These are phyloP conservation scores for Neckera pumila DNA, from an alignment of 225 moss, liverwort and hornwort species.

Conservation along the genomic window DNA sequence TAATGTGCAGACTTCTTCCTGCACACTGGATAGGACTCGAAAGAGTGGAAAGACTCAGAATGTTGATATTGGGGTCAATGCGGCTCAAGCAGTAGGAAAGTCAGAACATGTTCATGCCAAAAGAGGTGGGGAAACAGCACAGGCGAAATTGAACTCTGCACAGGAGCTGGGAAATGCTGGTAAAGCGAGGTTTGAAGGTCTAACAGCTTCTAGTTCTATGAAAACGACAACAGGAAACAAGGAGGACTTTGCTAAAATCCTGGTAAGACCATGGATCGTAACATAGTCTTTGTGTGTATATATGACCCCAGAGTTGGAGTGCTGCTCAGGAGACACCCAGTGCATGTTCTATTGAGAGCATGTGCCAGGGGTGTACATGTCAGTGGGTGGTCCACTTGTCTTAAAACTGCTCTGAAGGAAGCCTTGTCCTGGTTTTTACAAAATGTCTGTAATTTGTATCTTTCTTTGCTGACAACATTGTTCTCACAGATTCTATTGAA, in stretches of 20 bases:
- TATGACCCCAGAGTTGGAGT: not conserved
- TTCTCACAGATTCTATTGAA: not conserved
- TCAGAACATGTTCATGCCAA: constrained; percentile 1
- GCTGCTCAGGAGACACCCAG: not conserved
- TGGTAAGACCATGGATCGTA: constrained; percentile 36
- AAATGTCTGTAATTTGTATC: not conserved
- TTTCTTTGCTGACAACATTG: not conserved
- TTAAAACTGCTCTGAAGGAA: not conserved
- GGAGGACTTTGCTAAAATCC: constrained; percentile 29
- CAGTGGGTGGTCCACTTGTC: not conserved
- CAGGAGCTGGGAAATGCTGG: not conserved
- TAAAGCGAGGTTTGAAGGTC: not conserved
- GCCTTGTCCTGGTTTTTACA: not conserved
- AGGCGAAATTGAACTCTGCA: constrained; percentile 1
- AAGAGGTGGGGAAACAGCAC: not conserved
- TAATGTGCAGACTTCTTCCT: constrained; percentile 1
- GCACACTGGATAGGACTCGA: not conserved
- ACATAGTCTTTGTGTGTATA: not conserved
- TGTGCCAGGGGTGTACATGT: not conserved
- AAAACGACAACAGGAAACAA: not conserved
- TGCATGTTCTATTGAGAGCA: not conserved
- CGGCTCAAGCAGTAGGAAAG: constrained; percentile 22
- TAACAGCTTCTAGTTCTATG: not conserved
- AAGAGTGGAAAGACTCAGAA: constrained; percentile 2
- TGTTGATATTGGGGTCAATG: constrained; percentile 40